Evolutionary conservation across 192 early-diverging fungal species (phyloP).

Genomic region (Phycomyces blakesleeanus): DNA sequence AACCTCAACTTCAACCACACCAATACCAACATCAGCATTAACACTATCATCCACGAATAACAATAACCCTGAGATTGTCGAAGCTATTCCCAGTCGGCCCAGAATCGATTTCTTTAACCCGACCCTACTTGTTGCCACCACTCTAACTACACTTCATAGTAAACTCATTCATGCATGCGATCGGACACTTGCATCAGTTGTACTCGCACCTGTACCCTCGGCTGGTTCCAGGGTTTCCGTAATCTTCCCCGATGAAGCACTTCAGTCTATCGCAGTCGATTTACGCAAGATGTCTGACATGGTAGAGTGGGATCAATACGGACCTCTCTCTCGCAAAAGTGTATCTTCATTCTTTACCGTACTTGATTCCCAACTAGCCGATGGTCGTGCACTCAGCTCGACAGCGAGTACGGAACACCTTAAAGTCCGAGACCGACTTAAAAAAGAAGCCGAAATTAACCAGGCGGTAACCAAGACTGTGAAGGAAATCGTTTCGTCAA

Average conservation of each 20-base stretch:
- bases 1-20: too few relatives aligned
- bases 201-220: constrained; percentile 2
- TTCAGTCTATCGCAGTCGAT: constrained; percentile 18
- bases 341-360: neutral
- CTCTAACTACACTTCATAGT: constrained; percentile 31
- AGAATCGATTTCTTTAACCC: neutral
- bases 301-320: constrained; percentile 18
- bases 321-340: neutral
- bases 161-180: constrained; percentile 28
- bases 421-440: neutral
- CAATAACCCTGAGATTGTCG: too few relatives aligned
- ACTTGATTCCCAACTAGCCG: neutral
- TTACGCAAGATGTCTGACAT: constrained; percentile 33
- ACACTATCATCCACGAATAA: too few relatives aligned
- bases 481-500: constrained; percentile 17
- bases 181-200: constrained; percentile 6
- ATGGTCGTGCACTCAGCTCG: neutral
- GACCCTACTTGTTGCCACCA: constrained; percentile 26
- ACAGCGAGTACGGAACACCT: neutral
- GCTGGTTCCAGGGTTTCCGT: neutral
- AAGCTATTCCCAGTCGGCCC: neutral
- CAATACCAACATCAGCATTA: neutral
- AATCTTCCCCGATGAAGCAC: constrained; percentile 18
- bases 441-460: neutral
- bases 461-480: neutral